phyloP scores from a whole-genome alignment of 2,329 filamentous ascomycete species.

The Aspergillus phoenicis region DNA sequence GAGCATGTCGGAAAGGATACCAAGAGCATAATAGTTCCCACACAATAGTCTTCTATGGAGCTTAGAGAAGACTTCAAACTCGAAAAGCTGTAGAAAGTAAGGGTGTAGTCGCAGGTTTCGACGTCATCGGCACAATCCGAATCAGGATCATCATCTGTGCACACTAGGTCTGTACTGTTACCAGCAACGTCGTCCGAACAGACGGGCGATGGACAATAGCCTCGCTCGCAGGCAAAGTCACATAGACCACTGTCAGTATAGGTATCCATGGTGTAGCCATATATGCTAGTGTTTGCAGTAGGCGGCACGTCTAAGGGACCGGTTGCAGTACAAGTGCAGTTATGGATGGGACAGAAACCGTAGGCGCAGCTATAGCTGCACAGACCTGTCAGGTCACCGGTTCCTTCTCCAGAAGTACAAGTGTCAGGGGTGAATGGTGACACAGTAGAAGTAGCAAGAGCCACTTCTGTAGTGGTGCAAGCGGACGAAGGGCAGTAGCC shows the following conservation, averaged over 20 bases:
- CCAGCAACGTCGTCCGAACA: background rate
- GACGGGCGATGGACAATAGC: constrained; percentile 3
- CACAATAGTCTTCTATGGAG: background rate
- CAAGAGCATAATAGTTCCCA: constrained; percentile 2
- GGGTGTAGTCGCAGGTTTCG: constrained; percentile 1
- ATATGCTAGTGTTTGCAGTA: constrained; percentile 1
- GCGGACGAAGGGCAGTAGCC: constrained; percentile 13
- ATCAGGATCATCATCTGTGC: background rate
- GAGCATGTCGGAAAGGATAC: background rate
- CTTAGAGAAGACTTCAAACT: background rate
- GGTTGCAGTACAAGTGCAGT: constrained; percentile 1
- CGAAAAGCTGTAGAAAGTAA: background rate
- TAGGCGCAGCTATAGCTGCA: background rate
- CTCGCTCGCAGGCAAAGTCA: constrained; percentile 8
- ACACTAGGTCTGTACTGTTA: background rate
- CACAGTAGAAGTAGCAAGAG: constrained; percentile 10
- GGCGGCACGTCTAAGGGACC: constrained; percentile 1
- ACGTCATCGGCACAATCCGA: background rate
- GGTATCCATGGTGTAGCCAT: background rate
- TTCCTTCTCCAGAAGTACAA: background rate
- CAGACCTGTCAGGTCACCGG: background rate
- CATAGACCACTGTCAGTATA: constrained; percentile 4
- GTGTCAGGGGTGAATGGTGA: constrained; percentile 14
- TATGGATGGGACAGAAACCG: background rate
- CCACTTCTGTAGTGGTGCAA: constrained; percentile 15